Conservation (phyloP, 139 green algal species). For the Chlorokybus atmophyticus region DNA sequence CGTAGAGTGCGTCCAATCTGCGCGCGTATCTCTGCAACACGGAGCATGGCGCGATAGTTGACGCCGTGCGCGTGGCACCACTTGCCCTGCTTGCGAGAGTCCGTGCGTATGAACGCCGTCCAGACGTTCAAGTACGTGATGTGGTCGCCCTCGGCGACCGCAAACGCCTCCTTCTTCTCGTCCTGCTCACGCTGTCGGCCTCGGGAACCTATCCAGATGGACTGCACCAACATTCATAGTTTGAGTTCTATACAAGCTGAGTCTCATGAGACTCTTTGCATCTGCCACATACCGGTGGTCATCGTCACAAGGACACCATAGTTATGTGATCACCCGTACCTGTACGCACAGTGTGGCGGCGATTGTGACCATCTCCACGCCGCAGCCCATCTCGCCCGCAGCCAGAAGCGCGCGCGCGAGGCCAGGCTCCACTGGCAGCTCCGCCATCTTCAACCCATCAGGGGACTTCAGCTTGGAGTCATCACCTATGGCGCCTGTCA, state of each 20-base stretch:
- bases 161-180: too few species aligned
- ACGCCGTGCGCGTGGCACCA: slow-evolving; percentile 7
- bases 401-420: slow-evolving; percentile 38
- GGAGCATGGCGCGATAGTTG: slow-evolving; percentile 11
- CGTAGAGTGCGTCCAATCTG: too few species aligned
- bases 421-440: slow-evolving; percentile 51
- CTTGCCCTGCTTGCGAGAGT: neutral
- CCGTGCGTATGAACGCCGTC: slow-evolving; percentile 3
- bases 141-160: slow-evolving; percentile 8
- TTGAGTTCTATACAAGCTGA: too few species aligned
- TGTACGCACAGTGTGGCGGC: slow-evolving; percentile 42
- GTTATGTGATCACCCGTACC: too few species aligned
- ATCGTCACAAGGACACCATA: too few species aligned
- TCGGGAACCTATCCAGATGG: too few species aligned
- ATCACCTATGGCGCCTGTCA: too few species aligned
- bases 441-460: slow-evolving; percentile 1
- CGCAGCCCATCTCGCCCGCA: slow-evolving; percentile 40
- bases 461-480: slow-evolving; percentile 17
- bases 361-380: slow-evolving; percentile 50
- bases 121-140: slow-evolving; percentile 16
- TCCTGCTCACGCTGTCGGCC: too few species aligned
- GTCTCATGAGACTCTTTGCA: too few species aligned
- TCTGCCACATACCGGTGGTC: too few species aligned
- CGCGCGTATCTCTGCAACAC: neutral
- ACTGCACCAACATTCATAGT: too few species aligned